Base-by-base conservation (phyloP, 345 rosid genomes). In the Pugionium dolabratum region DNA sequence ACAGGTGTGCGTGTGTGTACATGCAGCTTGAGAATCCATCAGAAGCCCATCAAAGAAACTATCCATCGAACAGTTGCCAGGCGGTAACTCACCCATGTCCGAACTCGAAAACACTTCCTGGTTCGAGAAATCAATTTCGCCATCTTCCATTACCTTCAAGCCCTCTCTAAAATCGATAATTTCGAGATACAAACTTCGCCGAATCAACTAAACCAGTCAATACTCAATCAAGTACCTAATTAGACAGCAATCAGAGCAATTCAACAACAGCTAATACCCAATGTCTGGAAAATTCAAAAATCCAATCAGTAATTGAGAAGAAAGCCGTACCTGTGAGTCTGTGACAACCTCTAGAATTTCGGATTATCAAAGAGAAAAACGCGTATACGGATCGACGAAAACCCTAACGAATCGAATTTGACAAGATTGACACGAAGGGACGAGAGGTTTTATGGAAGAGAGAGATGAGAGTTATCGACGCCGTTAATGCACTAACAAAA, bases 1-100 rank as follows among this genome's bases (percentile, higher is more conserved):
- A 72, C 98, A 90, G 9, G 94, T 90, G 75, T 93, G 96, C 8
- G 98, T 86, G 59, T 93, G 98, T 18, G 94, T 93, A 56, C 98
- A 93, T 1, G 97, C 92, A 1, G 97, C 92, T 33, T 84, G 86
- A 41, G 82, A 40, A 42, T 91, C 96, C 76, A 70, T 83, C 26
- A 83, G 58, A 64, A 87, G 83, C 7, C 82, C 95, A 35, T 87
- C 84, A 32, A 85, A 84, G 79, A 90, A 78, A 76, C 76, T 74
- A 65, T 86, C 98, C 80, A 88, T 84, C 0, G 99, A 91, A 67
- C 91, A 79, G 48, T 78, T 82, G 58, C 79, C 75, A 0, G 87
- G 90, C 0, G 89, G 91, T 42, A 88, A 30, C 8, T 80, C 93
- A 68, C 78, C 89, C 78, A 83, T 67, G 44, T 79, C 83, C 1